phyloP scores from a whole-genome alignment of 352 stramenopile genomes.

The Globisporangium paroecandrum region DNA sequence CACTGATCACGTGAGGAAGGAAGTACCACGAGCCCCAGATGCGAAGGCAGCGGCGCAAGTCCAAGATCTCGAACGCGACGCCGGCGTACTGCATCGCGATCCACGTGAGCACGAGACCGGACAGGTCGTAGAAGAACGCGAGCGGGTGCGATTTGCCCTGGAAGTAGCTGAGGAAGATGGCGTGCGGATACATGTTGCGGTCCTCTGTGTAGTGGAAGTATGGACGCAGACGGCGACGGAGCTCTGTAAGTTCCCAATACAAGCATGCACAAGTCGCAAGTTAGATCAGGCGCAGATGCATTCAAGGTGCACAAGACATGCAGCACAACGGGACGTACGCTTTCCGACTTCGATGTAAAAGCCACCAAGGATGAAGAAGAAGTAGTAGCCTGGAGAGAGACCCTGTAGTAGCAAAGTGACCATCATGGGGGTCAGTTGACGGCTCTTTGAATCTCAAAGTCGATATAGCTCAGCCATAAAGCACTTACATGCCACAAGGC shows the following conservation, averaged over 20 bases:
- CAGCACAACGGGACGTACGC: conserved; percentile 30
- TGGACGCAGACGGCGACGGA: conserved; percentile 66
- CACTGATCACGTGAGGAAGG: conserved; percentile 59
- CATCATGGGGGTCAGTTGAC: background rate
- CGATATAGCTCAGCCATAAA: background rate
- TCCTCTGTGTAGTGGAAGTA: conserved; percentile 88
- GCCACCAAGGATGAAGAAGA: conserved; percentile 83
- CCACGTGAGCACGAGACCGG: conserved; percentile 74
- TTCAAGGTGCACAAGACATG: background rate
- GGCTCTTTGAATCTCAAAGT: too few species aligned
- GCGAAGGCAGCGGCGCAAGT: conserved; percentile 64
- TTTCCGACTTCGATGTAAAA: conserved; percentile 88
- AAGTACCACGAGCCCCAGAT: conserved; percentile 86
- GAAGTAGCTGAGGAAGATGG: conserved; percentile 81
- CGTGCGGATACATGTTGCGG: conserved; percentile 67
- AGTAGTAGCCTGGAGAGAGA: conserved; percentile 83
- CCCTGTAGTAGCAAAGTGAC: conserved; percentile 33
- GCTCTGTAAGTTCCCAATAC: conserved; percentile 28
- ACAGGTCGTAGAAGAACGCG: conserved; percentile 75
- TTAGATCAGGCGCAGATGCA: conserved; percentile 1
- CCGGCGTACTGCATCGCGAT: conserved; percentile 85
- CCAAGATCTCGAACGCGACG: conserved; percentile 80
- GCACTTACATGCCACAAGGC: conserved; percentile 78
- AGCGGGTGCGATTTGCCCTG: conserved; percentile 68
- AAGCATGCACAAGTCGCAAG: background rate